Evolutionary conservation across 768 basidiomycete genomes (phyloP).

Genomic region (Plicaturopsis crispa): DNA sequence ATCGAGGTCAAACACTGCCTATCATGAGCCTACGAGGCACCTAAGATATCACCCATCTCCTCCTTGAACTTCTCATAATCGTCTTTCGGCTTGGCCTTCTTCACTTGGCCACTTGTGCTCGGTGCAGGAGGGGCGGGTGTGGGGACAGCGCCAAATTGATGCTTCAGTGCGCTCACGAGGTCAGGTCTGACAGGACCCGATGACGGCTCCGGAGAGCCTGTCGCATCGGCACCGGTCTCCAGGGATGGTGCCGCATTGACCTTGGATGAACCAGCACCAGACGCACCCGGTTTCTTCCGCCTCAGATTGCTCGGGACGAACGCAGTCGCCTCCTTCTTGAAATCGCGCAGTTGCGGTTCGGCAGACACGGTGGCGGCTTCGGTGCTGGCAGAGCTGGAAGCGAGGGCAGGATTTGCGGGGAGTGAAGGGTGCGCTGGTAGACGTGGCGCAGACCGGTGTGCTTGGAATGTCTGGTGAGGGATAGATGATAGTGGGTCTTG

Average conservation of each 20-base stretch:
- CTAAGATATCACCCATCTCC: slow-evolving; percentile 65
- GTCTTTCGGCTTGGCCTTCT: slow-evolving; percentile 38
- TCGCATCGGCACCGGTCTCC: slow-evolving; percentile 22
- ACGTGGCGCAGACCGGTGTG: slow-evolving; percentile 34
- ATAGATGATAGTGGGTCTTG: slow-evolving; percentile 74
- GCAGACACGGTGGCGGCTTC: slow-evolving; percentile 72
- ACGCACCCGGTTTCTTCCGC: slow-evolving; percentile 49
- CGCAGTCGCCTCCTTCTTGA: slow-evolving; percentile 91
- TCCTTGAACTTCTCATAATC: slow-evolving; percentile 76
- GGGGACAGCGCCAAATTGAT: slow-evolving; percentile 45
- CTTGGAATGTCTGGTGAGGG: slow-evolving; percentile 76
- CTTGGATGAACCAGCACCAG: slow-evolving; percentile 26
- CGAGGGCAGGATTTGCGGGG: slow-evolving; percentile 29
- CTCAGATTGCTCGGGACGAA: slow-evolving; percentile 84
- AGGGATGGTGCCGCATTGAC: slow-evolving; percentile 63
- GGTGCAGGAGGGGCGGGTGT: slow-evolving; percentile 11
- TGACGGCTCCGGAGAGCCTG: slow-evolving; percentile 14
- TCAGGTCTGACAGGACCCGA: slow-evolving; percentile 48
- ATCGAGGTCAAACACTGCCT: background rate
- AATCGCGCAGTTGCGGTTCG: slow-evolving; percentile 81
- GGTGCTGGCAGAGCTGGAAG: slow-evolving; percentile 13
- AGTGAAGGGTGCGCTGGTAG: slow-evolving; percentile 33
- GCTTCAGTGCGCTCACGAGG: slow-evolving; percentile 52
- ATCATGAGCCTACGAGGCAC: slow-evolving; percentile 12
- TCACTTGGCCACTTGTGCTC: slow-evolving; percentile 17